Evolutionary conservation across 805 yeast species (phyloP).

Genomic region (Naumovozyma baii): DNA sequence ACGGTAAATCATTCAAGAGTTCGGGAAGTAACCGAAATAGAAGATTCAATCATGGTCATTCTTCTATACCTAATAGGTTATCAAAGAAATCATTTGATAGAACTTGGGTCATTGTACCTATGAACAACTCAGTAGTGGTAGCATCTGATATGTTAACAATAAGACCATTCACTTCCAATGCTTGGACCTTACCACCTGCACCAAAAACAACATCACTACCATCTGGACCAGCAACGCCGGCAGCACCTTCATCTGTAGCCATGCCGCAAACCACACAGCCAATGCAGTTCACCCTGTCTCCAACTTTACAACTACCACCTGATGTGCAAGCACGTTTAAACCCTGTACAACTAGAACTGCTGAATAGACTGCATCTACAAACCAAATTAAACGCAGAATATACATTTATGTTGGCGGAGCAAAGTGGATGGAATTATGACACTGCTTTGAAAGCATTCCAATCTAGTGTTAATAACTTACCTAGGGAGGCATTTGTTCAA

Average conservation of each 20-base stretch:
- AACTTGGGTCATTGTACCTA: slow-evolving; percentile 64
- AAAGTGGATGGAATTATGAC: slow-evolving; percentile 74
- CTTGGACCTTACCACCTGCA: slow-evolving; percentile 38
- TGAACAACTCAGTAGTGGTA: slow-evolving; percentile 58
- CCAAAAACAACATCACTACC: slow-evolving; percentile 3
- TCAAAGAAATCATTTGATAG: slow-evolving; percentile 77
- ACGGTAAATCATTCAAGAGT: slow-evolving; percentile 15
- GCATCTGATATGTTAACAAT: slow-evolving; percentile 77
- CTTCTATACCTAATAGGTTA: slow-evolving; percentile 30
- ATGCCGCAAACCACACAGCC: neutral
- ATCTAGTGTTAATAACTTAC: slow-evolving; percentile 51
- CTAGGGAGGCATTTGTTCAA: slow-evolving; percentile 44
- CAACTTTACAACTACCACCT: slow-evolving; percentile 41
- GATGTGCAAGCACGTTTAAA: slow-evolving; percentile 42
- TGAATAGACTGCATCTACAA: slow-evolving; percentile 54
- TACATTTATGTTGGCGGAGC: slow-evolving; percentile 75
- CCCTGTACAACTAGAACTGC: slow-evolving; percentile 51
- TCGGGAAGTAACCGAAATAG: slow-evolving; percentile 15
- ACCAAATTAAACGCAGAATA: slow-evolving; percentile 74
- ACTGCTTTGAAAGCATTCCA: slow-evolving; percentile 62
- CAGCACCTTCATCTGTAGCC: neutral
- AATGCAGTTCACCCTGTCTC: slow-evolving; percentile 6
- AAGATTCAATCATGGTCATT: slow-evolving; percentile 25
- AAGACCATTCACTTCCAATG: slow-evolving; percentile 48
- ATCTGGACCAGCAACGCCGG: slow-evolving; percentile 5